Conservation (phyloP, 306 rosid species). For the Vicia villosa region DNA sequence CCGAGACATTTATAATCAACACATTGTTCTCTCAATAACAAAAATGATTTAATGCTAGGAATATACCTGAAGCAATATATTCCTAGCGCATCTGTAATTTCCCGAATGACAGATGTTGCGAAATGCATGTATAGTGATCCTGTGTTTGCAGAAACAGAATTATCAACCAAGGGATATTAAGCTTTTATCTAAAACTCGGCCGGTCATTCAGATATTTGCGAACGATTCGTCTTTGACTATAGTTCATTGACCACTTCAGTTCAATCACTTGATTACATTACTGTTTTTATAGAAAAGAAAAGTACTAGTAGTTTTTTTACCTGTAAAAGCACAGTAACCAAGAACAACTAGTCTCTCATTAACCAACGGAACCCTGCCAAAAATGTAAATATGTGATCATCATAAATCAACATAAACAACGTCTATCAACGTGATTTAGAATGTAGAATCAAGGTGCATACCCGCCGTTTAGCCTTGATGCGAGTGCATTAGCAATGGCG, state of each 20-base stretch:
- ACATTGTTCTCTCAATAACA: not conserved
- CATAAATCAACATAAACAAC: constrained; percentile 29
- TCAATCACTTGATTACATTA: no score
- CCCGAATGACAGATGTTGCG: constrained; percentile 76
- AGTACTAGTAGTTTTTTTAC: constrained; percentile 49
- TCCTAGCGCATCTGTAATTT: constrained; percentile 85
- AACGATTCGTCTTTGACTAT: no score
- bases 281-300: not conserved
- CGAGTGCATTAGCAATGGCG: constrained; percentile 88
- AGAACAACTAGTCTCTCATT: constrained; percentile 82
- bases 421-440: constrained; percentile 4
- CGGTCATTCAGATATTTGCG: not conserved
- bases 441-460: constrained; percentile 42
- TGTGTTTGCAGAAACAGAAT: constrained; percentile 43
- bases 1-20: not conserved
- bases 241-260: no score
- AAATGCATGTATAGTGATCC: constrained; percentile 75
- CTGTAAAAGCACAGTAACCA: constrained; percentile 71
- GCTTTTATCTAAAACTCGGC: not conserved
- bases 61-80: constrained; percentile 92
- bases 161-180: constrained; percentile 24
- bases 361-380: constrained; percentile 71
- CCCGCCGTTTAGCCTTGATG: constrained; percentile 85
- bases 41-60: constrained; percentile 2
- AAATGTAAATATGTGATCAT: constrained; percentile 22